Conservation (phyloP, 176 grass and related monocot genomes). For the Oryza glumipatula region DNA sequence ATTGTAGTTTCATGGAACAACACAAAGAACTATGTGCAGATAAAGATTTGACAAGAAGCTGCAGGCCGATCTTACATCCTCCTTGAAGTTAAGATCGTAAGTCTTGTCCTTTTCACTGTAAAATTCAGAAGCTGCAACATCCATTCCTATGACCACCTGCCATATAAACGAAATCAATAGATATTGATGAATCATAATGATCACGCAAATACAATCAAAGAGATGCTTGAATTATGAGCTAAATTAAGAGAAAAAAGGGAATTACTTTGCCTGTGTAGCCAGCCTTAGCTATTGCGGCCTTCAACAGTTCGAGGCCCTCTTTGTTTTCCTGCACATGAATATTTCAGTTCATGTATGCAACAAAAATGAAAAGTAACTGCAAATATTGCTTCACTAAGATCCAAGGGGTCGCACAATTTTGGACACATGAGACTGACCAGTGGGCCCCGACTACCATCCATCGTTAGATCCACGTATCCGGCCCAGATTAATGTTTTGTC, state of each 20-base stretch:
- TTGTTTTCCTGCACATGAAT: slow-evolving; percentile 75
- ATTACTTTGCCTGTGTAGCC: slow-evolving; percentile 88
- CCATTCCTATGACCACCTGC: slow-evolving; percentile 96
- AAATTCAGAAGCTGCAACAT: slow-evolving; percentile 95
- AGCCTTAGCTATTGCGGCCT: slow-evolving; percentile 91
- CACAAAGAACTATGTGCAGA: background rate
- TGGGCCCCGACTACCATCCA: too few relatives aligned
- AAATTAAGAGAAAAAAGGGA: background rate
- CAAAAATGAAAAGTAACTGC: background rate
- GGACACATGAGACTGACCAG: too few relatives aligned
- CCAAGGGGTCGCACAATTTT: too few relatives aligned
- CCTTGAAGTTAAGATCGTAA: slow-evolving; percentile 96
- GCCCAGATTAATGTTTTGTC: too few relatives aligned
- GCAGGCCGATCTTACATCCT: slow-evolving; percentile 53
- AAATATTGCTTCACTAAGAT: too few relatives aligned
- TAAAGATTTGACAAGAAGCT: background rate
- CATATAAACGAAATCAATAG: background rate
- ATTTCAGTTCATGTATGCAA: slow-evolving; percentile 1
- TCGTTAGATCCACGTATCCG: too few relatives aligned
- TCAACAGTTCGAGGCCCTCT: slow-evolving; percentile 92
- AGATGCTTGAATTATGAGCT: background rate
- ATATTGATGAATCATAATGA: background rate
- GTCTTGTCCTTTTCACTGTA: slow-evolving; percentile 71
- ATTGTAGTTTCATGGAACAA: background rate
- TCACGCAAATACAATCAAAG: background rate